Evolutionary conservation across 768 basidiomycete species (phyloP), one percentile per base, ranked within the genome.

Genomic region (Favolaschia claudopus): DNA sequence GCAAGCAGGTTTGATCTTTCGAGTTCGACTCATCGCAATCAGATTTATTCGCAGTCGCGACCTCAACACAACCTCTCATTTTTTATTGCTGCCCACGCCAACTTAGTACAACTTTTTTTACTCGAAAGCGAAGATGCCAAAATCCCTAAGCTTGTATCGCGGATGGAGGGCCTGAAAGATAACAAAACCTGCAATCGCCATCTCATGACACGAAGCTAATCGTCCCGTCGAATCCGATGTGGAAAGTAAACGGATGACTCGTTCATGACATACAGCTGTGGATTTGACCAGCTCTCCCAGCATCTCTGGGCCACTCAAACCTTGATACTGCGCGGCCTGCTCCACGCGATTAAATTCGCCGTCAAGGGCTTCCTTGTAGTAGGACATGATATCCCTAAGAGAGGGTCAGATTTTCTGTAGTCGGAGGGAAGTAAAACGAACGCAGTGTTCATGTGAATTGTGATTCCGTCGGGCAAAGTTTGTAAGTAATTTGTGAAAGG

Each of bases 311-410:
- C 55, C 60, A 4, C 33, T 39, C 36, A 51, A 15, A 3, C 36
- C 42, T 2, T 45, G 48, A 7, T 56, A 14, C 22, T 57, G 55
- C 12, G 60, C 54, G 28, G 38, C 36, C 34, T 62, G 60, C 28
- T 62, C 48, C 14, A 62, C 60, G 19, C 60, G 54, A 36, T 57
- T 62, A 44, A 62, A 62, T 34, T 56, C 60, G 36, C 60, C 60
- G n/a, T 38, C 60, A 24, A 62, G 37, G 24, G 60, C 42, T 28
- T 62, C 60, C 38, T 61, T 62, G 47, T 62, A 56, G 43, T 62
- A 62, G 22, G 60, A 62, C 48, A 62, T 46, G 48, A 62, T 62
- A 29, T 62, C 60, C 3, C 60, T 62, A 22, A 15, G 14, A 38
- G 34, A 29, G 27, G 48, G 13, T 15, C 3, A 15, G 8, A n/a